A percentile compares a stretch with the other conserved stretches of the same genome.
phyloP scores from a whole-genome alignment of 306 rosid species.

The Rubus idaeus region DNA sequence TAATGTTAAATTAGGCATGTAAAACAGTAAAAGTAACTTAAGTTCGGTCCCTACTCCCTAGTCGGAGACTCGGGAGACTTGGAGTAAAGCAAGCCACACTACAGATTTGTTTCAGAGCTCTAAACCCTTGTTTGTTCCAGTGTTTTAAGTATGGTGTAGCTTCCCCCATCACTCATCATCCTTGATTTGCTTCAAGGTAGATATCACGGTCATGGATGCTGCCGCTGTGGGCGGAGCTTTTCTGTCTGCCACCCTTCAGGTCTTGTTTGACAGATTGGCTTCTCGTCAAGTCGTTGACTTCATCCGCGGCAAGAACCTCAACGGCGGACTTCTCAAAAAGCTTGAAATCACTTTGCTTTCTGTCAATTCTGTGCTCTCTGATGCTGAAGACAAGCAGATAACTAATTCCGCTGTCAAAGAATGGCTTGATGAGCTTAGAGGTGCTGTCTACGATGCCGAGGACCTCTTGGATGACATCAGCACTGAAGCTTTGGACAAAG shows the following conservation, averaged over 20 bases:
- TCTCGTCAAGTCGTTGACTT: constrained; percentile 2
- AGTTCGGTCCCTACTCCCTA: too few species aligned
- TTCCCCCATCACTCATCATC: background rate
- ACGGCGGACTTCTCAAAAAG: background rate
- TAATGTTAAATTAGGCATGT: too few species aligned
- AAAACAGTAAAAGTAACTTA: too few species aligned
- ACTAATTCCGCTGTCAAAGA: background rate
- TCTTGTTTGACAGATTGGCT: constrained; percentile 17
- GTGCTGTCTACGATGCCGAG: constrained; percentile 2
- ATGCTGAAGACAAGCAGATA: constrained; percentile 27
- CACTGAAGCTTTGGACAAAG: background rate
- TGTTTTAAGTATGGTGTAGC: background rate
- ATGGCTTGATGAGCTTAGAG: constrained; percentile 25
- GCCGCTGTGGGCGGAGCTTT: constrained; percentile 15
- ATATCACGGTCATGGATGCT: constrained; percentile 8
- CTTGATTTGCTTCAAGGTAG: background rate
- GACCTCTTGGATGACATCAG: constrained; percentile 22
- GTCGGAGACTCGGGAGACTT: too few species aligned
- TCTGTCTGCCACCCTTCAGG: constrained; percentile 19
- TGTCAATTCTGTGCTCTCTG: background rate
- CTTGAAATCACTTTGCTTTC: background rate
- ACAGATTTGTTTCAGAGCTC: too few species aligned
- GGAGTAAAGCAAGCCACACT: too few species aligned
- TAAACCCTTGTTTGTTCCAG: too few species aligned
- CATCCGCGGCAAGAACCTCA: background rate